Evolutionary conservation across 345 rosid species (phyloP), one percentile per base, ranked within the genome.

Genomic region (Eucalyptus marginata): DNA sequence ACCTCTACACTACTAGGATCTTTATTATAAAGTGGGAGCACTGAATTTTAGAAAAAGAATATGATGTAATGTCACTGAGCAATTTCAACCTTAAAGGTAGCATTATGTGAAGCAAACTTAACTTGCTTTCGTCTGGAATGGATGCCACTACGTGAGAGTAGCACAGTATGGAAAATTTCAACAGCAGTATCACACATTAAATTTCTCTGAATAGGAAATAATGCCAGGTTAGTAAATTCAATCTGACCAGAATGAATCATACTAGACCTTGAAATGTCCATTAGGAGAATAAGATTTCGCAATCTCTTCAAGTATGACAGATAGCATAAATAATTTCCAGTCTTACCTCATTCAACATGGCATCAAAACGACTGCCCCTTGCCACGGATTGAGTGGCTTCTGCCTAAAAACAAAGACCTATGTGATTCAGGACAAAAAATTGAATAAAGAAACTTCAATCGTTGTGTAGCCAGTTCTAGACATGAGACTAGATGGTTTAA

Each of bases 291-390:
- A 40, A 54, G 10, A 20, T 20, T 54, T 54, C 10, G 27, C 59
- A 54, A 54, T 56, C 59, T 56, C 62, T 56, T 56, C 62, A 56
- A 56, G 62, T 56, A 8, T 56, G 62, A 22, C 27, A 22, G 27
- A 56, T 20, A 56, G 62, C 62, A 56, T 56, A 56, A 56, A 11
- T 8, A 56, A 56, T 56, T 56, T 56, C 27, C 27, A 56, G 12
- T 24, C 62, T 44, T 90, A 98, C 99, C 95, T 96, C 97, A 89
- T 94, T 94, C 92, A 97, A 92, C 98, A 96, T 94, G n/a, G 50
- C 50, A 49, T 49, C 15, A 49, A 49, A 49, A 49, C 5, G 5
- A 49, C 50, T 49, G 5, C 50, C 13, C 13, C 15, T 49, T 49
- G 50, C 50, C 50, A 49, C 13, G 50, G 50, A 49, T 49, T 14